Conservation (phyloP, 345 rosid genomes). For the Trapa incisa region DNA sequence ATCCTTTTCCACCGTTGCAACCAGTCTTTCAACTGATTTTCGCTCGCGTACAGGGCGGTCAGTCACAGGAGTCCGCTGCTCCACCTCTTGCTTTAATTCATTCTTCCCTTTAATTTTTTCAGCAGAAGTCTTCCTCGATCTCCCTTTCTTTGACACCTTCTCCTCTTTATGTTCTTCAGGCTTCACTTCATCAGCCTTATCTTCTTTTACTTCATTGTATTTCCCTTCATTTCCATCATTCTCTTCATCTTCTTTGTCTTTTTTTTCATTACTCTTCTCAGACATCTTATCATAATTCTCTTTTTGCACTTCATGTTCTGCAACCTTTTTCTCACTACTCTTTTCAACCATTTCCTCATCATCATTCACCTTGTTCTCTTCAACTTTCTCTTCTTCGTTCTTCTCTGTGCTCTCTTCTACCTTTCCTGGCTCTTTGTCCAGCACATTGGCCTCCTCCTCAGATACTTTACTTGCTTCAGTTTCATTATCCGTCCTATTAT, state of each 20-base stretch:
- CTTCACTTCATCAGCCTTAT: constrained; percentile 21
- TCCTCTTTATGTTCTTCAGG: constrained; percentile 20
- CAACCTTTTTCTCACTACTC: no score
- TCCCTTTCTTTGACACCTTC: constrained; percentile 32
- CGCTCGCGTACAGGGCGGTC: constrained; percentile 93
- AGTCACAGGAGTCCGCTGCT: constrained; percentile 48
- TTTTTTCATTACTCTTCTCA: constrained; percentile 27
- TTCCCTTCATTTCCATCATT: constrained; percentile 14
- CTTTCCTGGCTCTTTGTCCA: background rate
- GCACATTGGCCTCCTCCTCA: background rate
- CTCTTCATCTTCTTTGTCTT: constrained; percentile 20
- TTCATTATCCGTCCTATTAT: constrained; percentile 7
- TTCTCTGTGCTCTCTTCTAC: background rate
- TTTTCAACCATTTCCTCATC: no score
- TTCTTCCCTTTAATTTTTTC: constrained; percentile 29
- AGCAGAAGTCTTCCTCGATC: constrained; percentile 26
- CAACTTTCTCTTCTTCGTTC: no score
- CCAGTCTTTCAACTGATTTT: constrained; percentile 89
- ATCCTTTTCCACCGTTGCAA: constrained; percentile 65
- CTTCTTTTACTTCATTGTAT: constrained; percentile 11
- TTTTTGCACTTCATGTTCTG: no score
- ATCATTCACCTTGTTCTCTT: no score
- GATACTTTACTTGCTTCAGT: background rate
- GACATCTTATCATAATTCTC: constrained; percentile 1
- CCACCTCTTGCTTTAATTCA: constrained; percentile 26